Conservation (phyloP, 2,329 filamentous ascomycete species). For the Colletotrichum sp. region DNA sequence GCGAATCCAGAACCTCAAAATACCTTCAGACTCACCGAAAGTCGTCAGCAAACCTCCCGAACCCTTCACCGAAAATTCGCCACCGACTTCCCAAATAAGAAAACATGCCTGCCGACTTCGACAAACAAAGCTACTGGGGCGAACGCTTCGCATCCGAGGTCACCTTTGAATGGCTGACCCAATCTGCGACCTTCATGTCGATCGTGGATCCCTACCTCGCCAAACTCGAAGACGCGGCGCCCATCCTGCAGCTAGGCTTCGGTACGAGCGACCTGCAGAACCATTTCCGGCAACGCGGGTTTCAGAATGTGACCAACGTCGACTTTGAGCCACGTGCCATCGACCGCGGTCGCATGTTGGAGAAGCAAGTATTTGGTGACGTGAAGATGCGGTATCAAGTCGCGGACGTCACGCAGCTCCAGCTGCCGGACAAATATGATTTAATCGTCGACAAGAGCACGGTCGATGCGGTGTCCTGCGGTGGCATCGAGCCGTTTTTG, state of each 20-base stretch:
- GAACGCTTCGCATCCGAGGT: constrained; percentile 49
- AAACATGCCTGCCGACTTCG: constrained; percentile 40
- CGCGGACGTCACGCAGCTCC: constrained; percentile 49
- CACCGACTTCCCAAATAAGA: neutral
- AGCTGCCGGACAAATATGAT: constrained; percentile 34
- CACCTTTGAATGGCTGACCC: constrained; percentile 53
- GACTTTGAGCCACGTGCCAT: constrained; percentile 56
- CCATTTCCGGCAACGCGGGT: constrained; percentile 47
- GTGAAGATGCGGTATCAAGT: constrained; percentile 47
- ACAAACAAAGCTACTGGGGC: constrained; percentile 56
- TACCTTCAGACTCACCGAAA: neutral
- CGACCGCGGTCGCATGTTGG: constrained; percentile 45
- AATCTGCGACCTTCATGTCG: constrained; percentile 45
- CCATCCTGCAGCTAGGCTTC: constrained; percentile 51
- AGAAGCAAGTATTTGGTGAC: constrained; percentile 46
- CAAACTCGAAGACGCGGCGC: constrained; percentile 26
- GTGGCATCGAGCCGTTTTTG: constrained; percentile 39
- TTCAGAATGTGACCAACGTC: constrained; percentile 49
- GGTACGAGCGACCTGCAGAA: constrained; percentile 57
- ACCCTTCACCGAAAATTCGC: neutral
- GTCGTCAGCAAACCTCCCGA: neutral
- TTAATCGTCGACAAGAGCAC: constrained; percentile 56
- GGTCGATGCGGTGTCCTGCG: constrained; percentile 53
- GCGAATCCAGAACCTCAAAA: neutral
- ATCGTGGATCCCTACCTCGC: constrained; percentile 43